These are phyloP conservation scores for Chaetothyriales sp. DNA, from an alignment of 2,329 filamentous ascomycete genomes.

Conservation along the genomic window DNA sequence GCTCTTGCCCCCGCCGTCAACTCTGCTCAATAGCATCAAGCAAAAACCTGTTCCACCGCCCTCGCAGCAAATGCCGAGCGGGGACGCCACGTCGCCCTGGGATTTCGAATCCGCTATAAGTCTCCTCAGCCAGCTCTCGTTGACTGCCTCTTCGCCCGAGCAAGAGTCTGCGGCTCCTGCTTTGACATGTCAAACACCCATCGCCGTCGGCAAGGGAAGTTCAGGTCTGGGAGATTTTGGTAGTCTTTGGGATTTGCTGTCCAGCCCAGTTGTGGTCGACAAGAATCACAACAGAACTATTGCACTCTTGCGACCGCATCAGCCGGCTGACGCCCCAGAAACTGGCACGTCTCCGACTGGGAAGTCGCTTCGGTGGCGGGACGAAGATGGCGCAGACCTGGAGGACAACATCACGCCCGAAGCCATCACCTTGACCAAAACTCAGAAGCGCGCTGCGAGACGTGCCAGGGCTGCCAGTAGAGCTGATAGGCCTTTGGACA, in stretches of 20 bases:
- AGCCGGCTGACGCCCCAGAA: background rate
- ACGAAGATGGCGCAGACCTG: conserved; percentile 20
- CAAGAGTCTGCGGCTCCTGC: background rate
- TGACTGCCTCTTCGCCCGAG: background rate
- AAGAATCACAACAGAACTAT: conserved; percentile 1
- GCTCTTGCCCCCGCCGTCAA: background rate
- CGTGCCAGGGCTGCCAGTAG: conserved; percentile 17
- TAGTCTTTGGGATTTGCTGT: conserved; percentile 27
- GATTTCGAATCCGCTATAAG: conserved; percentile 32
- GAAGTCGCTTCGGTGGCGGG: conserved; percentile 21
- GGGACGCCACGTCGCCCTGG: conserved; percentile 20
- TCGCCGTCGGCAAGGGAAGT: conserved; percentile 1
- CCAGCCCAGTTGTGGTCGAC: conserved; percentile 3
- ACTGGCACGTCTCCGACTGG: background rate
- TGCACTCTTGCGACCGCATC: background rate
- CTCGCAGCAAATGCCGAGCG: background rate
- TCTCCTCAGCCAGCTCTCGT: conserved; percentile 24
- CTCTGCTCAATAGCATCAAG: background rate
- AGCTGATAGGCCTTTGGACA: conserved; percentile 6
- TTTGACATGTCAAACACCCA: background rate
- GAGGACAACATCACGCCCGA: conserved; percentile 18
- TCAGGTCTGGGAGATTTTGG: conserved; percentile 29
- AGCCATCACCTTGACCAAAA: conserved; percentile 10
- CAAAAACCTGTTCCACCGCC: background rate
- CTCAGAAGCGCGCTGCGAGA: conserved; percentile 15